Percentiles rank a stretch among this genome's conserved stretches.
Evolutionary conservation across 169 alveolate genomes (phyloP).

Genomic region (Miamiensis avidus): DNA sequence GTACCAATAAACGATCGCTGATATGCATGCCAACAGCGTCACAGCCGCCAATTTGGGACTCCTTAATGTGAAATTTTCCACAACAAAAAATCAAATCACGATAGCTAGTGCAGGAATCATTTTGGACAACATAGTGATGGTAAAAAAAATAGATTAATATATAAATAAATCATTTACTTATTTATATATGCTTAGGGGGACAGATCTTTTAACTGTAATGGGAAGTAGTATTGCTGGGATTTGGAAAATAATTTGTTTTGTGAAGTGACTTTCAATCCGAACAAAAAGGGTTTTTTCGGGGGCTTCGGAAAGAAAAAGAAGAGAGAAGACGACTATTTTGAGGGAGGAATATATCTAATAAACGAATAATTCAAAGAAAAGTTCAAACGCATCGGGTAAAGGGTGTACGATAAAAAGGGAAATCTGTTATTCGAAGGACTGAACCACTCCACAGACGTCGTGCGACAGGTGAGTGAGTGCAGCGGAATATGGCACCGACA

Average conservation of each 20-base stretch:
- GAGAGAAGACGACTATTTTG: neutral
- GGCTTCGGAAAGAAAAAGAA: neutral
- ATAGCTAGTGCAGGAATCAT: neutral
- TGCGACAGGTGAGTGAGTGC: neutral
- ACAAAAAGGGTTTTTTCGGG: neutral
- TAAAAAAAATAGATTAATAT: no score
- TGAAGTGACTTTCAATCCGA: neutral
- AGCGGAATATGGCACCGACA: neutral
- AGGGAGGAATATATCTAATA: neutral
- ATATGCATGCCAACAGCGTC: neutral
- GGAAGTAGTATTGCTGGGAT: neutral
- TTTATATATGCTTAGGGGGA: neutral
- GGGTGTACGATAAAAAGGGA: no score
- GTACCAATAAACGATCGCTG: neutral
- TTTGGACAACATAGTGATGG: neutral
- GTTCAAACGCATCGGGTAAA: neutral
- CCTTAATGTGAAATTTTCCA: neutral
- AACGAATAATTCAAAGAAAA: neutral
- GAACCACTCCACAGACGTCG: neutral
- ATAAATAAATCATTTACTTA: neutral
- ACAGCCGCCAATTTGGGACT: neutral
- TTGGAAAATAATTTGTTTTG: neutral
- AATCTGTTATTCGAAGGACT: neutral
- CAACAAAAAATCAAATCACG: neutral
- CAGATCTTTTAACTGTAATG: neutral